phyloP scores from a whole-genome alignment of 1,284 basidiomycete species.

The Cryptococcus hybrid region DNA sequence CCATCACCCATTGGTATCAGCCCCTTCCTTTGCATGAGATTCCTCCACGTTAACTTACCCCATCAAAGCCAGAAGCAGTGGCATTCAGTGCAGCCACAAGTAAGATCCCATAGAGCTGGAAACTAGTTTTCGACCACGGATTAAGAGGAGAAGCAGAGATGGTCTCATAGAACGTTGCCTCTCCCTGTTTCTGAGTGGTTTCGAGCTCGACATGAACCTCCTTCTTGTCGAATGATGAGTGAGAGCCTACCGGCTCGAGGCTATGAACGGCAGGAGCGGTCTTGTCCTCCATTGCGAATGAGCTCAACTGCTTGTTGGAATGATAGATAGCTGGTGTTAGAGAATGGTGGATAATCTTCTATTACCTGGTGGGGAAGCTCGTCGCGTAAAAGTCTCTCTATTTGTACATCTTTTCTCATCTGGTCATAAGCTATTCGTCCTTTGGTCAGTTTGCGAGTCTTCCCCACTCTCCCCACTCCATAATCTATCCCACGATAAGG shows the following conservation, averaged over 20 bases:
- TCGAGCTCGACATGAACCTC: constrained; percentile 8
- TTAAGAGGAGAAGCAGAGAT: constrained; percentile 14
- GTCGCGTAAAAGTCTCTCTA: too few relatives aligned
- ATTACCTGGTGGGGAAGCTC: not conserved
- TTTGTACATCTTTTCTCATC: too few relatives aligned
- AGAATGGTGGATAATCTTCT: not conserved
- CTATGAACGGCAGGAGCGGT: not conserved
- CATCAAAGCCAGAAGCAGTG: constrained; percentile 20
- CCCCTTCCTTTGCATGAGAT: too few relatives aligned
- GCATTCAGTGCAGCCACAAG: constrained; percentile 22
- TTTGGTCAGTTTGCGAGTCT: too few relatives aligned
- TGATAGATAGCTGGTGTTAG: not conserved
- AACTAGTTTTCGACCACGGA: constrained; percentile 18
- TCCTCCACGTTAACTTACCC: constrained; percentile 6
- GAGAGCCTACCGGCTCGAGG: not conserved
- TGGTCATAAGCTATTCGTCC: too few relatives aligned
- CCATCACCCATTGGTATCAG: not conserved
- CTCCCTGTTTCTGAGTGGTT: not conserved
- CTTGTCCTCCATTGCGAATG: too few relatives aligned
- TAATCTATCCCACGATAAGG: not conserved
- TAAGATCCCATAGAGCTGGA: constrained; percentile 21
- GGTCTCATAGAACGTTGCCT: constrained; percentile 14
- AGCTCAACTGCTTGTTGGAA: not conserved
- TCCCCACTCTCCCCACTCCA: constrained; percentile 3
- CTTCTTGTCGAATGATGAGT: not conserved